Percentiles rank a stretch among this genome's conserved stretches.
phyloP scores from a whole-genome alignment of 176 grass and related monocot genomes.

The Raddia distichophylla region DNA sequence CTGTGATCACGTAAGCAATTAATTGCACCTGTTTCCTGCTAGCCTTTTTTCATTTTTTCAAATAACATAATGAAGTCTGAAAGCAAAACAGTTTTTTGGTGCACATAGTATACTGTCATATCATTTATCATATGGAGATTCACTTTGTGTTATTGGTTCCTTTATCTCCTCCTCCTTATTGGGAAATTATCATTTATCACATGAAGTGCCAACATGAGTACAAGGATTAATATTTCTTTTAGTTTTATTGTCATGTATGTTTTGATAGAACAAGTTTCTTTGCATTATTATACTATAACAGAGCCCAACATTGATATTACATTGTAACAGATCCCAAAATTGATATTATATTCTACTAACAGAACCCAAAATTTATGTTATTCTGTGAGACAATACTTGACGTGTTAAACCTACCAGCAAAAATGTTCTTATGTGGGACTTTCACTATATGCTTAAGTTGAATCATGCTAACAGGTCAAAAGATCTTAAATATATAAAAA shows the following conservation, averaged over 20 bases:
- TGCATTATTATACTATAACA: neutral
- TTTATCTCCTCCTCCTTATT: too few relatives aligned
- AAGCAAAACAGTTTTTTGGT: slow-evolving; percentile 14
- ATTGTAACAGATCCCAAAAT: neutral
- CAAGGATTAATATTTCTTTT: neutral
- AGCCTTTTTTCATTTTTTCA: slow-evolving; percentile 11
- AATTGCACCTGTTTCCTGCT: neutral
- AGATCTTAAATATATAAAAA: neutral
- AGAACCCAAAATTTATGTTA: neutral
- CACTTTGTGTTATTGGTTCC: too few relatives aligned
- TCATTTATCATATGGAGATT: neutral
- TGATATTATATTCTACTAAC: neutral
- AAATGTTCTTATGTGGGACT: slow-evolving; percentile 13
- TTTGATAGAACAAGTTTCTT: neutral
- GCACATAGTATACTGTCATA: neutral
- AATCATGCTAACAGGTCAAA: neutral
- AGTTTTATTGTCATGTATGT: neutral
- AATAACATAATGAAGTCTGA: neutral
- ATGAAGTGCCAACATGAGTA: neutral
- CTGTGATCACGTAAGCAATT: neutral
- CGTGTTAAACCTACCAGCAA: neutral
- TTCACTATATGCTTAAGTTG: slow-evolving; percentile 4
- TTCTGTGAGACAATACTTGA: slow-evolving; percentile 20
- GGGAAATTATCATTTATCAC: too few relatives aligned
- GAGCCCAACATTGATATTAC: neutral